Conservation (phyloP, 192 early-diverging fungal genomes). For the Entrophospora sp. region DNA sequence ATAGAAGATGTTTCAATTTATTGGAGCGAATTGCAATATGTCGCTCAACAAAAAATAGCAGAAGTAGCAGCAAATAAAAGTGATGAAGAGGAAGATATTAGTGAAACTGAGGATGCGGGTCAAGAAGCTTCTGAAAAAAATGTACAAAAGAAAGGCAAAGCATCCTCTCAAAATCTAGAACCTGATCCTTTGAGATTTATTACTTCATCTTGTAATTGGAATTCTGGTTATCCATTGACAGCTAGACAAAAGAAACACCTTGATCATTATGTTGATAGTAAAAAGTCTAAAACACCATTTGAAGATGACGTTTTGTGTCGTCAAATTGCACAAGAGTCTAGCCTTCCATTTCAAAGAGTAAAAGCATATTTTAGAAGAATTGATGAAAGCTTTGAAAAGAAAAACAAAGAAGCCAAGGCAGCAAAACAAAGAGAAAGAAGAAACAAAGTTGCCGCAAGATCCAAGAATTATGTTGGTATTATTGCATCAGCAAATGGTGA, state of each 20-base stretch:
- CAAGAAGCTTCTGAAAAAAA: background rate
- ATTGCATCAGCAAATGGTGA: slow-evolving; percentile 12
- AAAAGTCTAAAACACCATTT: slow-evolving; percentile 16
- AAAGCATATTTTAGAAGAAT: slow-evolving; percentile 15
- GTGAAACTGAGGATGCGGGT: background rate
- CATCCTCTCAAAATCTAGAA: background rate
- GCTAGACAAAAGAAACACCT: slow-evolving; percentile 6
- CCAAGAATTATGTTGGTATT: background rate
- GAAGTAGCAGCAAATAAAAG: background rate
- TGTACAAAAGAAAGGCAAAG: background rate
- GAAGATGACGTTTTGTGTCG: slow-evolving; percentile 19
- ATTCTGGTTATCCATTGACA: slow-evolving; percentile 11
- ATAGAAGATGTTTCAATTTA: slow-evolving; percentile 18
- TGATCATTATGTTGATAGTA: slow-evolving; percentile 22
- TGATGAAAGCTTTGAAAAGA: slow-evolving; percentile 19
- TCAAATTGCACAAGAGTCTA: slow-evolving; percentile 15
- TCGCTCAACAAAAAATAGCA: slow-evolving; percentile 12
- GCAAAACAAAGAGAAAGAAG: slow-evolving; percentile 9
- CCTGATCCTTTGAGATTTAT: slow-evolving; percentile 16
- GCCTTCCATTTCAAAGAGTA: slow-evolving; percentile 9
- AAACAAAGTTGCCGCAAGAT: background rate
- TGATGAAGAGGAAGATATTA: background rate
- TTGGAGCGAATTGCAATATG: slow-evolving; percentile 24
- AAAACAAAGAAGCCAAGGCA: background rate
- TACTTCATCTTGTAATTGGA: slow-evolving; percentile 20